A percentile compares a stretch with the other conserved stretches of the same genome.
phyloP scores from a whole-genome alignment of 352 stramenopile genomes.

The Phytophthora macrochlamydospora region DNA sequence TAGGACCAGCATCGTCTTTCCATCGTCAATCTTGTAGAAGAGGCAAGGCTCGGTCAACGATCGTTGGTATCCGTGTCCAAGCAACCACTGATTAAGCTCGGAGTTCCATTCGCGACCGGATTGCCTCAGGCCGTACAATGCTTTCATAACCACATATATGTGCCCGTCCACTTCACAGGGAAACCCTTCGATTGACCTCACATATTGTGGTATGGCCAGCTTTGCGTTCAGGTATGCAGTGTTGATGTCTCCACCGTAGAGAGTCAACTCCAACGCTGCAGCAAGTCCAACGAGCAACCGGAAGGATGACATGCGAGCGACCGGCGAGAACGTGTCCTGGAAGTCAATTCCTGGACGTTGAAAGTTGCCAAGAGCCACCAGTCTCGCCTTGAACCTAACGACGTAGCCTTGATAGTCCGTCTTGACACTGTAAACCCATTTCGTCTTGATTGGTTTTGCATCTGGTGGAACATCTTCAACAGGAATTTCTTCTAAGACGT shows the following conservation, averaged over 20 bases:
- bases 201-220: background rate
- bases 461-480: background rate
- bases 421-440: background rate
- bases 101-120: conserved; percentile 3
- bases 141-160: conserved; percentile 1
- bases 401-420: background rate
- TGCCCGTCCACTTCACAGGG: background rate
- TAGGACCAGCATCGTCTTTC: background rate
- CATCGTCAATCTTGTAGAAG: conserved; percentile 4
- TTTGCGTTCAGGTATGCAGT: background rate
- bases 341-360: conserved; percentile 1
- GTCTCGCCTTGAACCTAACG: background rate
- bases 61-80: background rate
- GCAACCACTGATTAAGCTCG: background rate
- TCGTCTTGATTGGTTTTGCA: background rate
- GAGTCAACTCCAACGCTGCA: background rate
- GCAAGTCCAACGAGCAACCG: background rate
- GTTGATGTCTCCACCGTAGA: background rate
- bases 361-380: background rate
- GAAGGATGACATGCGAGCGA: background rate
- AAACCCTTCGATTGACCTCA: background rate
- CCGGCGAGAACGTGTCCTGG: background rate
- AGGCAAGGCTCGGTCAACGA: conserved; percentile 8
- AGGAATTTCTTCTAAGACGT: background rate
- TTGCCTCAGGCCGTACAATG: background rate